Base-by-base conservation (phyloP, 2,329 filamentous ascomycete genomes). In the Aspergillus japonicus region DNA sequence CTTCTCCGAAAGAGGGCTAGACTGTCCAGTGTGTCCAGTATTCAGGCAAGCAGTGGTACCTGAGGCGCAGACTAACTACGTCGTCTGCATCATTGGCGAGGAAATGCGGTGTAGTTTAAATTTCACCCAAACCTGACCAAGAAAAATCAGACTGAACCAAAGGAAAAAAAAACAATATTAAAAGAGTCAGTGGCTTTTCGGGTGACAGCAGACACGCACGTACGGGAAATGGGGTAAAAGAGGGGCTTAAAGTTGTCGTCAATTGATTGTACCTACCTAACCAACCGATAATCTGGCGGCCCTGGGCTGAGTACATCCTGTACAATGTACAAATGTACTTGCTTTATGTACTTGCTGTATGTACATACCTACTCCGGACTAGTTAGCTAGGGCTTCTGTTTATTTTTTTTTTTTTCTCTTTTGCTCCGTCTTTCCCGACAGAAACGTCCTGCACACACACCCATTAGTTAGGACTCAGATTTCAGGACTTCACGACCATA, bases 131-230 rank as follows among this genome's bases (percentile, higher is more conserved):
- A 16, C n/a, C 44, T 53, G 54, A 58, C 21, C 56, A 49, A 58
- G 33, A 29, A 58, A 58, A 50, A 14, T 52, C 44, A 48, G 49
- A 14, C 16, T 8, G 14, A 48, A 19, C 19, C 12, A 52, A 47
- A 50, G 44, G 14, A 35, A 14, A 35, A 35, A 35, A 35, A 16
- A 35, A 35, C 3, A 23, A 23, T 23, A 12, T 16, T 12, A 35
- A 35, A 35, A 35, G 33, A 35, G 6, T 6, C 21, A 47, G 52
- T 54, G 52, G 39, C 52, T 54, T 44, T 54, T 21, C 35, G 51
- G 51, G 51, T 54, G 50, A 54, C 51, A 47, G 52, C 52, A 44
- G 52, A 54, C 39, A 54, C 24, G 52, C 24, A 54, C 52, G 16
- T 44, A 44, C 39, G 39, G 39, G 39, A 44, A 44, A 44, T 44